Evolutionary conservation across 345 rosid genomes (phyloP).

Genomic region (Excoecaria agallocha): DNA sequence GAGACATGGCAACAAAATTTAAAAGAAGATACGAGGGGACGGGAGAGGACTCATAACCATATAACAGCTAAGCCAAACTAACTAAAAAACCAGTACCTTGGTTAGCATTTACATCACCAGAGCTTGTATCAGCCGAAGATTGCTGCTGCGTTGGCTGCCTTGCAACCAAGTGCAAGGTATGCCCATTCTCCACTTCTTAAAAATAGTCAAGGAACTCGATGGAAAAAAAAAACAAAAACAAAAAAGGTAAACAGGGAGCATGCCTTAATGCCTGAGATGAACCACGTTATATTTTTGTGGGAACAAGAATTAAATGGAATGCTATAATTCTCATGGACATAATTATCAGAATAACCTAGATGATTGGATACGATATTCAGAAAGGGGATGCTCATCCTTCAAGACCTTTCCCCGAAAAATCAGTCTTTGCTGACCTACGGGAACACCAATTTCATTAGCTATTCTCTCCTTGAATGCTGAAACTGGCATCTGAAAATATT

Average conservation of each 20-base stretch:
- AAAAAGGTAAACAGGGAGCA: neutral
- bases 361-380: constrained; percentile 84
- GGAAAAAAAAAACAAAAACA: neutral
- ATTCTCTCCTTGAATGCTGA: constrained; percentile 79
- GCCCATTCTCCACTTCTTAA: constrained; percentile 87
- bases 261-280: constrained; percentile 2
- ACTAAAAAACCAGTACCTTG: constrained; percentile 33
- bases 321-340: neutral
- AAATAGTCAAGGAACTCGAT: constrained; percentile 38
- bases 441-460: constrained; percentile 63
- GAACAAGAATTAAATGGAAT: neutral
- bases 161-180: constrained; percentile 83
- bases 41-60: neutral
- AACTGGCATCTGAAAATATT: constrained; percentile 62
- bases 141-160: constrained; percentile 68
- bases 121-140: constrained; percentile 51
- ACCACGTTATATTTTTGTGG: constrained; percentile 4
- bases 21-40: neutral
- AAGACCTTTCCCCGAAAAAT: constrained; percentile 90
- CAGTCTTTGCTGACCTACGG: constrained; percentile 84
- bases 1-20: neutral
- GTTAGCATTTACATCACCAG: constrained; percentile 48
- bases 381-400: constrained; percentile 84
- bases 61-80: constrained; percentile 10
- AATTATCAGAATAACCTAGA: neutral